Conservation (phyloP, 257 asterid species). For the Penstemon davidsonii region DNA sequence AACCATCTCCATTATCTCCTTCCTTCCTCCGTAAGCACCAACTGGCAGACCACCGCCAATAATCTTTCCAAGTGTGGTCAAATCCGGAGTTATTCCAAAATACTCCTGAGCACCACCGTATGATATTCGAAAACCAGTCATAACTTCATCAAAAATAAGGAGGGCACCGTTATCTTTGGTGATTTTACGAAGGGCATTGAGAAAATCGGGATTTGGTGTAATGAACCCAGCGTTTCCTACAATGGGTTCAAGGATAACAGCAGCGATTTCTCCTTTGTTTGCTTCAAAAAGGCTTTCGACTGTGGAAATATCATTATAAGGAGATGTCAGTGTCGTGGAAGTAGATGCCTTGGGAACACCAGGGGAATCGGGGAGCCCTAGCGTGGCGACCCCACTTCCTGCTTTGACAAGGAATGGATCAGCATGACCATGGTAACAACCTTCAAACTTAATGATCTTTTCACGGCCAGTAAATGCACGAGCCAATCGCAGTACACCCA, state of each 20-base stretch:
- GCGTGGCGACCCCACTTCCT: conserved; percentile 98
- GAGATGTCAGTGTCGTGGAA: conserved; percentile 64
- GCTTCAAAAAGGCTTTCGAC: conserved; percentile 68
- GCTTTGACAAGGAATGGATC: conserved; percentile 98
- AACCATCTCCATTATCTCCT: conserved; percentile 98
- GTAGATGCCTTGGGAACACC: conserved; percentile 97
- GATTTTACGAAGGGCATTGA: conserved; percentile 54
- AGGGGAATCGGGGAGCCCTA: conserved; percentile 97
- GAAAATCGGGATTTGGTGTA: conserved; percentile 72
- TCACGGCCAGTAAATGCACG: conserved; percentile 89
- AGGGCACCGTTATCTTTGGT: conserved; percentile 68
- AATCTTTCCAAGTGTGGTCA: conserved; percentile 96
- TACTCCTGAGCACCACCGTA: conserved; percentile 99
- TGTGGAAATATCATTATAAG: conserved; percentile 68
- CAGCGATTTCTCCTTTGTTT: conserved; percentile 77
- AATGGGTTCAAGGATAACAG: conserved; percentile 85
- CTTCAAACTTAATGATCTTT: conserved; percentile 91
- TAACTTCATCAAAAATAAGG: conserved; percentile 89
- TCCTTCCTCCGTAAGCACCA: conserved; percentile 97
- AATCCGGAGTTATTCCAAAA: conserved; percentile 86
- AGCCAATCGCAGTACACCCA: conserved; percentile 90
- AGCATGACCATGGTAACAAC: conserved; percentile 99
- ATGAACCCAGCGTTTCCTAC: conserved; percentile 97
- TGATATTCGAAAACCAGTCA: conserved; percentile 90
- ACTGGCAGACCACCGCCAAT: conserved; percentile 98